Base-by-base conservation (phyloP, 345 rosid genomes). In the Salix arbutifolia region DNA sequence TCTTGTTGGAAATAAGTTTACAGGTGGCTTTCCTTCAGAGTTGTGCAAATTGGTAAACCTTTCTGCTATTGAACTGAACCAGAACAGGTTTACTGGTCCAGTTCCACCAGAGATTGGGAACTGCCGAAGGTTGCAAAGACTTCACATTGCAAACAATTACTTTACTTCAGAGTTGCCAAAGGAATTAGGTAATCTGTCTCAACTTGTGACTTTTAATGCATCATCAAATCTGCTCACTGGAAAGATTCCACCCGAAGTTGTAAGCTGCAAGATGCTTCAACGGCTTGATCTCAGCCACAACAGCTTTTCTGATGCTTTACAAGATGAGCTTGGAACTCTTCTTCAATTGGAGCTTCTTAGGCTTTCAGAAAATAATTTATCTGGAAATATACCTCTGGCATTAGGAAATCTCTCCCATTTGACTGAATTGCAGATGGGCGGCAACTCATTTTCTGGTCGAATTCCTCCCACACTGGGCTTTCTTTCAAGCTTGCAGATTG, bases 271-370 rank as follows among this genome's bases (percentile, higher is more conserved):
- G 75, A 84, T 86, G 71, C 91, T 91, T 69, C 94, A 93, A 83
- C 80, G 97, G 81, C 93, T 93, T 85, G 97, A 93, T 86, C 90
- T 93, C 69, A 90, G 97, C 83, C 87, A 91, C 71, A 93, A 93
- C 84, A 72, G 76, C 71, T 89, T 93, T 70, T 77, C 83, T 6
- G 91, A 88, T 61, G 31, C 76, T 72, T 81, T 91, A 60, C 91
- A 94, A 0, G 78, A 78, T 71, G 92, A 90, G 82, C 85, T 93
- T 46, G 97, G 97, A 52, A 84, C 85, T 72, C 90, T 91, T 18
- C 86, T 85, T 85, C 90, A 88, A 78, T 84, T 93, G 78, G 97
- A 93, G 87, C 83, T 90, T 74, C 78, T 93, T 72, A 91, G 83
- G 88, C 83, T 93, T 72, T 93, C 96, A 35, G 96, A 91, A 76